Evolutionary conservation across 768 basidiomycete genomes (phyloP).

Genomic region (Lepiota brunneoincarnata): DNA sequence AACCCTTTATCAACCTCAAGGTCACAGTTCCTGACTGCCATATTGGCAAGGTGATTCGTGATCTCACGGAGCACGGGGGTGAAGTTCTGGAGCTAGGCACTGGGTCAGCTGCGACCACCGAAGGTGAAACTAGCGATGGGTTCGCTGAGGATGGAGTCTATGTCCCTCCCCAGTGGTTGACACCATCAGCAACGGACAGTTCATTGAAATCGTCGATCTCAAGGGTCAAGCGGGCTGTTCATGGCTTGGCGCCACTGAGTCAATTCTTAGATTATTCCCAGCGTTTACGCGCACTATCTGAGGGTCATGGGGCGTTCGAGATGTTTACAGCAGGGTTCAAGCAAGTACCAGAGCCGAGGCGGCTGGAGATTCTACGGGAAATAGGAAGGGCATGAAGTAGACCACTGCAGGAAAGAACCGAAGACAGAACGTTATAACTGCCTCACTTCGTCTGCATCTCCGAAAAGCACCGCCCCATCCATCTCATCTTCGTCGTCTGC

Average conservation of each 20-base stretch:
- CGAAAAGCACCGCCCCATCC: constrained; percentile 71
- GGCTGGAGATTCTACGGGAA: constrained; percentile 71
- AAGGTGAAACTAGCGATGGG: constrained; percentile 36
- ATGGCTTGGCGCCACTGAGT: constrained; percentile 75
- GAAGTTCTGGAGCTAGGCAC: constrained; percentile 69
- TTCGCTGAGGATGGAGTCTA: constrained; percentile 68
- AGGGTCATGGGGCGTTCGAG: constrained; percentile 80
- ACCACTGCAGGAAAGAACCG: constrained; percentile 7
- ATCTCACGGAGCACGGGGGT: constrained; percentile 82
- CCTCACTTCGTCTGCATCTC: constrained; percentile 77
- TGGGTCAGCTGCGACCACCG: constrained; percentile 31
- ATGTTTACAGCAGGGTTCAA: constrained; percentile 78
- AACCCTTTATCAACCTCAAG: constrained; percentile 73
- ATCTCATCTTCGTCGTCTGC: constrained; percentile 75
- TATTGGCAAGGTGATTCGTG: constrained; percentile 77
- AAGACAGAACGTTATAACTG: constrained; percentile 41
- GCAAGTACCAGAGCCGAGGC: constrained; percentile 57
- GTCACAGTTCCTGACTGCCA: constrained; percentile 63
- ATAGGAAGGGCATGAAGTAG: constrained; percentile 63
- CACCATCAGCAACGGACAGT: constrained; percentile 48
- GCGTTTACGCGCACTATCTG: constrained; percentile 75
- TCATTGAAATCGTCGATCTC: constrained; percentile 16
- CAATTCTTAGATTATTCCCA: constrained; percentile 80
- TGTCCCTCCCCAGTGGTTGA: constrained; percentile 71
- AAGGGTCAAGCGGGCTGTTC: constrained; percentile 57